These are phyloP conservation scores for Barnettozyma sucrosica DNA, from an alignment of 805 yeast species.

Conservation along the genomic window DNA sequence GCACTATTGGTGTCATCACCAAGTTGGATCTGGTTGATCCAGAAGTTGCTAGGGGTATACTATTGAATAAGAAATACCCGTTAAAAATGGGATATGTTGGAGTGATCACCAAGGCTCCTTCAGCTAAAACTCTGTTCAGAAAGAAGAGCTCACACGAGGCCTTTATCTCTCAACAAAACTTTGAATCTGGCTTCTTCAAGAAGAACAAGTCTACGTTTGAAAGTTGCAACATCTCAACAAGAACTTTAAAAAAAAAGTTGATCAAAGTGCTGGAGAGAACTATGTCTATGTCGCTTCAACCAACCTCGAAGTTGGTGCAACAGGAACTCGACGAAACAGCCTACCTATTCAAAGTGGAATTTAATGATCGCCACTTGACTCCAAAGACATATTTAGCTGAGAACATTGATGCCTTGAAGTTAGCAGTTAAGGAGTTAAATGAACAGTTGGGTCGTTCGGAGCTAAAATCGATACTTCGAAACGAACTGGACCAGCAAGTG, in stretches of 20 bases:
- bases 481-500: constrained; percentile 84
- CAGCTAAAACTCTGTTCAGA: constrained; percentile 39
- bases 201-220: constrained; percentile 52
- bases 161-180: constrained; percentile 59
- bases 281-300: constrained; percentile 83
- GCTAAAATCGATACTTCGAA: constrained; percentile 68
- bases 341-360: constrained; percentile 91
- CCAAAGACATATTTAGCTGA: constrained; percentile 93
- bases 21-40: constrained; percentile 88
- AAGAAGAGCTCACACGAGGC: constrained; percentile 56
- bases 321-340: constrained; percentile 91
- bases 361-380: constrained; percentile 88
- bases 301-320: constrained; percentile 79
- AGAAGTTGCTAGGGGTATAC: constrained; percentile 55
- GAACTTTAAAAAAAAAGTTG: constrained; percentile 66
- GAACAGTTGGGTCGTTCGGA: constrained; percentile 79
- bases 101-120: constrained; percentile 81
- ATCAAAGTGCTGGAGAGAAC: constrained; percentile 84
- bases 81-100: constrained; percentile 97
- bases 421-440: constrained; percentile 81
- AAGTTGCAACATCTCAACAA: constrained; percentile 72
- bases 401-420: constrained; percentile 80
- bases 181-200: constrained; percentile 59
- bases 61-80: constrained; percentile 81
- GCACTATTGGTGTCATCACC: constrained; percentile 95